A percentile compares a stretch with the other conserved stretches of the same genome.
Evolutionary conservation across 805 yeast genomes (phyloP).

Genomic region (Starmerella scarabaei): DNA sequence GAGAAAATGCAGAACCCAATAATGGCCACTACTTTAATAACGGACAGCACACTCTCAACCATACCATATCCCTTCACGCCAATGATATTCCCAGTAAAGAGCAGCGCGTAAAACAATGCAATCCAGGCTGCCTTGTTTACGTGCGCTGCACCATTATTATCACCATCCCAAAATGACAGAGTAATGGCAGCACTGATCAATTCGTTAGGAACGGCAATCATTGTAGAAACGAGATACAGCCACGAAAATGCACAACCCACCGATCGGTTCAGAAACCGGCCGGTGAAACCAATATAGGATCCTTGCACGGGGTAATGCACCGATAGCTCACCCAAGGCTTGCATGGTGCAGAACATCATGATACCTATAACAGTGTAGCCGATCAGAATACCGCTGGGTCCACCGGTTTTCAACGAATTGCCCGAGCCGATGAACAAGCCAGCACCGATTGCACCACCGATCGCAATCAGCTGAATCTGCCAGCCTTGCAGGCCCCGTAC

Average conservation of each 20-base stretch:
- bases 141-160: conserved; percentile 21
- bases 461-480: conserved; percentile 45
- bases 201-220: conserved; percentile 47
- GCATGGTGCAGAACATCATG: conserved; percentile 51
- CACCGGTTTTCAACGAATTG: conserved; percentile 34
- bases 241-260: conserved; percentile 59
- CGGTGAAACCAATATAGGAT: conserved; percentile 30
- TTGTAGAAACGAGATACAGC: conserved; percentile 35
- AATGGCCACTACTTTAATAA: conserved; percentile 46
- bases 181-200: conserved; percentile 44
- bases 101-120: conserved; percentile 38
- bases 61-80: conserved; percentile 54
- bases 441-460: conserved; percentile 78
- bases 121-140: conserved; percentile 46
- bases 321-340: conserved; percentile 57
- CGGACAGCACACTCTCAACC: conserved; percentile 48
- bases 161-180: conserved; percentile 44
- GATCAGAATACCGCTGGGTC: conserved; percentile 44
- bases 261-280: conserved; percentile 51
- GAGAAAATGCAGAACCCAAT: conserved; percentile 53
- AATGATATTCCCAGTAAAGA: conserved; percentile 38
- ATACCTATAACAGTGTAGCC: conserved; percentile 49
- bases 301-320: conserved; percentile 44
- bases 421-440: conserved; percentile 49
- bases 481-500: conserved; percentile 28